Conservation (phyloP, 2,329 filamentous ascomycete genomes). For the Colletotrichum neosansevieriae region DNA sequence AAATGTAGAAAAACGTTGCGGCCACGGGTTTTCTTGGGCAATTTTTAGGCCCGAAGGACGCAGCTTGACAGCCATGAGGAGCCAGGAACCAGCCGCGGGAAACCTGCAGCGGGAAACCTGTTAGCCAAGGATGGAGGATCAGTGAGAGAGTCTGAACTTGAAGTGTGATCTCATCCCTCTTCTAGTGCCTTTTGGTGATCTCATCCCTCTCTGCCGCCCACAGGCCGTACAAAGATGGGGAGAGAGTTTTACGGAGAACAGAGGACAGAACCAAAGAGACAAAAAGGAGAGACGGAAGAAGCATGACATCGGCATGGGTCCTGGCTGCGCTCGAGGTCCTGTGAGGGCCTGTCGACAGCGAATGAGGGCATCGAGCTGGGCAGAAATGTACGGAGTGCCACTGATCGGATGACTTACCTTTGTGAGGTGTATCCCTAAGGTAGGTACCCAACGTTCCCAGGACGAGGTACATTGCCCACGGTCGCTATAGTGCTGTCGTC, state of each 20-base stretch:
- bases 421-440: constrained; percentile 26
- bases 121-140: not conserved
- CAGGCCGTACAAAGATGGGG: not conserved
- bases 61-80: not conserved
- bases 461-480: not conserved
- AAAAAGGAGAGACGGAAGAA: constrained; percentile 1
- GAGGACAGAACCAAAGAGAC: not conserved
- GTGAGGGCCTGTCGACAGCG: constrained; percentile 5
- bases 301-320: constrained; percentile 2
- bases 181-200: no score
- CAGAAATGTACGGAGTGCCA: constrained; percentile 8
- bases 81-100: constrained; percentile 18
- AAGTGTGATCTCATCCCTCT: not conserved
- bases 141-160: no score
- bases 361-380: constrained; percentile 17
- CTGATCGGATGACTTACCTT: constrained; percentile 23
- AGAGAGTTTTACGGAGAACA: not conserved
- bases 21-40: not conserved
- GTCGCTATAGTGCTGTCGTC: not conserved
- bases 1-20: no score
- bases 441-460: not conserved
- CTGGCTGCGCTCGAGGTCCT: not conserved
- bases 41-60: not conserved
- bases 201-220: not conserved
- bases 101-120: constrained; percentile 16